Base-by-base conservation (phyloP, 164 flowering plant species). In the Houttuynia cordata region DNA sequence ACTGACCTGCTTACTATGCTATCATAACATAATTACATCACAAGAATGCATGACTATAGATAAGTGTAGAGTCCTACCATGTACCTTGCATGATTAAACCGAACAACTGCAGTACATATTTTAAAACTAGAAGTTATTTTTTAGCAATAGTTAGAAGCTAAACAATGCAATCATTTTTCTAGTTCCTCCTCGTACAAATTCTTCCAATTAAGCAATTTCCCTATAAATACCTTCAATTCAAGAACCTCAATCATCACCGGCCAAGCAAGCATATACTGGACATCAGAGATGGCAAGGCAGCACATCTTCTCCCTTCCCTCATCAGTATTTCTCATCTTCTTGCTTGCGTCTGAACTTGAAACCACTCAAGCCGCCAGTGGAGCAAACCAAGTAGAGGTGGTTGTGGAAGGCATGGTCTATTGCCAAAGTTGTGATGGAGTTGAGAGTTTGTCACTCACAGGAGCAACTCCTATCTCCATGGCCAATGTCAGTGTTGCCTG, bases 331-430 rank as follows among this genome's bases (percentile, higher is more conserved):
- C 60, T 83, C 10, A 59, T 87, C 56, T 45, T 70, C 19, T 21
- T n/a, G n/a, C n/a, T 79, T 23, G 76, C 81, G 68, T 67, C 73
- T 54, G 51, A 74, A 22, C 58, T 19, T 68, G 73, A 24, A 0
- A 51, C 47, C 30, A 72, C 64, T 40, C 25, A 68, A 17, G 57
- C 42, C 52, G 59, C 57, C 24, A 2, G 12, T 15, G 66, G 56
- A n/a, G 41, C 14, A 25, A 25, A 70, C 45, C 77, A 76, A 24
- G 56, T 63, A 0, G 80, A 73, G 0, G 87, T 85, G 51, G 93
- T 76, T 24, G 87, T 89, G 6, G 96, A 87, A 76, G 96, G 96
- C 37, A 64, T 80, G 64, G 89, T 92, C 34, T 85, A 79, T 68
- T 87, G 98, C 80, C 96, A 92, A 66, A 81, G 85, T 74, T 92